A percentile compares a stretch with the other conserved stretches of the same genome.
Evolutionary conservation across 768 basidiomycete genomes (phyloP).

Genomic region (Lentinula boryana): DNA sequence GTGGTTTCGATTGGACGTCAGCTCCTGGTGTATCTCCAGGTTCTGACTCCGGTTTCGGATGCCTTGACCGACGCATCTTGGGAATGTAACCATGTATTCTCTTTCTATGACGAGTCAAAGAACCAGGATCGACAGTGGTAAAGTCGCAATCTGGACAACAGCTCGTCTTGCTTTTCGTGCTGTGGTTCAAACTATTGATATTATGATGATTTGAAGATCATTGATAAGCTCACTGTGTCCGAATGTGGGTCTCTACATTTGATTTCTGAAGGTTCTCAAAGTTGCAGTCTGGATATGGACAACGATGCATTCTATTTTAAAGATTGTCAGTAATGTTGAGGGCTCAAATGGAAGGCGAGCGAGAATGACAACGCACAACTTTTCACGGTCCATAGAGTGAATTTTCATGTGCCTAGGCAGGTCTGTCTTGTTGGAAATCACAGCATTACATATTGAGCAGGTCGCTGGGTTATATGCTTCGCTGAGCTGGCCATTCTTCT

Average conservation of each 20-base stretch:
- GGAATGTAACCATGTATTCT: slow-evolving; percentile 13
- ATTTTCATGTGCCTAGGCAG: slow-evolving; percentile 16
- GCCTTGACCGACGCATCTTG: slow-evolving; percentile 6
- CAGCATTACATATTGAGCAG: slow-evolving; percentile 5
- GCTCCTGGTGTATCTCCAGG: background rate
- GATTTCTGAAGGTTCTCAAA: slow-evolving; percentile 17
- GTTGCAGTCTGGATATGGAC: slow-evolving; percentile 12
- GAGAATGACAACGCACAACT: slow-evolving; percentile 12
- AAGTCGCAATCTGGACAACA: slow-evolving; percentile 15
- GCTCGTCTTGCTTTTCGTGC: slow-evolving; percentile 8
- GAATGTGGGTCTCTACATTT: slow-evolving; percentile 16
- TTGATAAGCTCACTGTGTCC: slow-evolving; percentile 18
- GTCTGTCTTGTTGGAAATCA: slow-evolving; percentile 17
- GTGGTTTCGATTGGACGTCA: background rate
- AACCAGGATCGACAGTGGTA: slow-evolving; percentile 15
- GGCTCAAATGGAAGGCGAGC: background rate
- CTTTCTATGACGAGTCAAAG: slow-evolving; percentile 17
- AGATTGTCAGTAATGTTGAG: background rate
- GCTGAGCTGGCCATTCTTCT: slow-evolving; percentile 2
- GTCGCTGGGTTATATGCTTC: slow-evolving; percentile 6
- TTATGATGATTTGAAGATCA: background rate
- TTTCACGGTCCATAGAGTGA: slow-evolving; percentile 14
- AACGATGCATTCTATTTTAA: slow-evolving; percentile 15
- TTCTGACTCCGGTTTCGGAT: background rate
- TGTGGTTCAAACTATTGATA: slow-evolving; percentile 1